These are phyloP conservation scores for Zychaea mexicana DNA, from an alignment of 371 early-diverging fungal species.

Conservation along the genomic window DNA sequence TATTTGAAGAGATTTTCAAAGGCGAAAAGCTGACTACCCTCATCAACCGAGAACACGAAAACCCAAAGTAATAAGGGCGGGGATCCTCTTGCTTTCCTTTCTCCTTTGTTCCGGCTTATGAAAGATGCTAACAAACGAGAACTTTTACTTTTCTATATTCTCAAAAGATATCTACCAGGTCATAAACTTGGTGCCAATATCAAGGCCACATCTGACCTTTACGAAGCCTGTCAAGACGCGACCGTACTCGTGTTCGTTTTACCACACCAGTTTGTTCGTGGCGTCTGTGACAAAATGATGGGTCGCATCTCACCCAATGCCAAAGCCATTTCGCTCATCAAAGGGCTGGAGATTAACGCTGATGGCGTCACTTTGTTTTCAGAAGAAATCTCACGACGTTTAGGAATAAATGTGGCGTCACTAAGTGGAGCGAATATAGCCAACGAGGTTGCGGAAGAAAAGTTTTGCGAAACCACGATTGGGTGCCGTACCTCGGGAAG, in stretches of 20 bases:
- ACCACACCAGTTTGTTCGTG: conserved; percentile 96
- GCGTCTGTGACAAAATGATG: conserved; percentile 77
- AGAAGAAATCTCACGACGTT: conserved; percentile 79
- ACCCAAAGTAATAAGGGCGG: conserved; percentile 78
- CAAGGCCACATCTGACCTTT: conserved; percentile 78
- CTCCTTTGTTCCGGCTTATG: no score
- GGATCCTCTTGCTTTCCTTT: no score
- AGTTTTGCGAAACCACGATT: conserved; percentile 96
- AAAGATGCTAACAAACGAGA: no score
- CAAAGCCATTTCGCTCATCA: conserved; percentile 93
- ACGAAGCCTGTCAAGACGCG: conserved; percentile 76
- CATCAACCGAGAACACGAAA: conserved; percentile 94
- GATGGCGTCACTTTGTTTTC: conserved; percentile 82
- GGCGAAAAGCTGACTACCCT: conserved; percentile 92
- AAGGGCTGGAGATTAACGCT: conserved; percentile 81
- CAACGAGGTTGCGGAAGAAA: conserved; percentile 91
- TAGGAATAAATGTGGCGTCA: conserved; percentile 80
- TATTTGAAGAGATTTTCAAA: conserved; percentile 89
- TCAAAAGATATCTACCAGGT: conserved; percentile 71
- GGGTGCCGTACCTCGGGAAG: conserved; percentile 62
- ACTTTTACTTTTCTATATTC: no score
- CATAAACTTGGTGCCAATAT: conserved; percentile 88
- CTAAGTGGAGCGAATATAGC: conserved; percentile 99
- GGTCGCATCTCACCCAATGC: conserved; percentile 70
- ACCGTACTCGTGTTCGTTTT: conserved; percentile 94